Base-by-base conservation (phyloP, 2,329 filamentous ascomycete species). In the Thermoascus crustaceus region DNA sequence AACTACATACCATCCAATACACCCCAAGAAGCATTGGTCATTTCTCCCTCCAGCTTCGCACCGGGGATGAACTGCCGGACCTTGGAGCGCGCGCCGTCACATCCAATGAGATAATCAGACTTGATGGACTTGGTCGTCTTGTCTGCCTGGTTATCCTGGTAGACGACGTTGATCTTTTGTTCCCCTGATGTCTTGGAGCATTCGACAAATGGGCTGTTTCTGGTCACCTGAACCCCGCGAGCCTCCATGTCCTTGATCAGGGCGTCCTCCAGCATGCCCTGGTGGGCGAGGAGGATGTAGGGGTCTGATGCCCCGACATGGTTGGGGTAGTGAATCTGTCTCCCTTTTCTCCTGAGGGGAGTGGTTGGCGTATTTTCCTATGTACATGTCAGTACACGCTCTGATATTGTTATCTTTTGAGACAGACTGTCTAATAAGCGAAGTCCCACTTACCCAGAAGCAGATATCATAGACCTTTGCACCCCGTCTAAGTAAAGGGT, bases 391-490 rank as follows among this genome's bases (percentile, higher is more conserved):
- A 18, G 21, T 16, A 31, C n/a, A n/a, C n/a, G n/a, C n/a, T n/a
- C n/a, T n/a, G n/a, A n/a, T n/a, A n/a, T n/a, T n/a, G n/a, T n/a
- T n/a, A n/a, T n/a, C n/a, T n/a, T n/a, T n/a, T n/a, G n/a, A n/a
- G n/a, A n/a, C n/a, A n/a, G n/a, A n/a, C n/a, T n/a, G n/a, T n/a
- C n/a, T n/a, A n/a, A n/a, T n/a, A n/a, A n/a, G n/a, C n/a, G n/a
- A n/a, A n/a, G n/a, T n/a, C n/a, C n/a, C n/a, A 40, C 68, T 66
- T 54, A 76, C 70, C 80, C 82, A 86, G 54, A 85, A 85, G 27
- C 76, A 71, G 41, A 86, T 85, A 50, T 86, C 82, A 57, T 81
- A 83, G 29, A 86, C 75, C 30, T 74, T 75, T 32, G 80, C 80
- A 19, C 78, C 81, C 47, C 78, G 73, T 43, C 75, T 73, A 26